These are phyloP conservation scores for Meyerozyma sp. DNA, from an alignment of 1,139 yeast species.

Conservation along the genomic window DNA sequence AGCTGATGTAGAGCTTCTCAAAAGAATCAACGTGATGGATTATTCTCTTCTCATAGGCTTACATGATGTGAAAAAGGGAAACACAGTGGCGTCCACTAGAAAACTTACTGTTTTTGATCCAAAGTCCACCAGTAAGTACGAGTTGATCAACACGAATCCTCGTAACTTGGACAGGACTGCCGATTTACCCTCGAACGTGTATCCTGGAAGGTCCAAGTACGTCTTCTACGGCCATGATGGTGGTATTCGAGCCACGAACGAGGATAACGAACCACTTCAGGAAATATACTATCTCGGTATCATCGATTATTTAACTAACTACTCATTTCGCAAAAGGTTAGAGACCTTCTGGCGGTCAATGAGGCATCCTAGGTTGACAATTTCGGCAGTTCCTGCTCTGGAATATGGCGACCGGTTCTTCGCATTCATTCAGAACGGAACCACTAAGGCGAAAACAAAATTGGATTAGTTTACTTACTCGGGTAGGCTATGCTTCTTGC, in stretches of 20 bases:
- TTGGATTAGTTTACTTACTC: background rate
- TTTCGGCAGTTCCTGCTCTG: conserved; percentile 84
- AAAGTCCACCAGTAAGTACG: conserved; percentile 34
- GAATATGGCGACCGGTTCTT: conserved; percentile 89
- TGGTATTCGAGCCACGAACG: conserved; percentile 76
- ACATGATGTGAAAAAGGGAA: conserved; percentile 66
- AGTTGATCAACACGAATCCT: conserved; percentile 45
- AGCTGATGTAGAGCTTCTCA: conserved; percentile 67
- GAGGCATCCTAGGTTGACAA: conserved; percentile 60
- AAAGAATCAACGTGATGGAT: conserved; percentile 86
- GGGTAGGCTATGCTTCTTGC: background rate
- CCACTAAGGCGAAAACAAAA: conserved; percentile 10
- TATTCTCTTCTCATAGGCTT: conserved; percentile 85
- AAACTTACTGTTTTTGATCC: conserved; percentile 47
- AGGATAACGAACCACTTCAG: conserved; percentile 53
- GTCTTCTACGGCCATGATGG: conserved; percentile 80
- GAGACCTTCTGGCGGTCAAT: conserved; percentile 87
- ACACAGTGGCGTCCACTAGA: conserved; percentile 23
- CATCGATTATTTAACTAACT: conserved; percentile 88
- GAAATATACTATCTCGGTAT: conserved; percentile 88
- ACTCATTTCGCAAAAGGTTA: conserved; percentile 66
- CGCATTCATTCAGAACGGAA: conserved; percentile 53
- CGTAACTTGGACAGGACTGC: conserved; percentile 33
- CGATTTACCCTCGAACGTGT: conserved; percentile 44
- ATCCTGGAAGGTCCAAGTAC: conserved; percentile 46